phyloP scores from a whole-genome alignment of 2,329 filamentous ascomycete genomes.

The Phialophora verrucosa region DNA sequence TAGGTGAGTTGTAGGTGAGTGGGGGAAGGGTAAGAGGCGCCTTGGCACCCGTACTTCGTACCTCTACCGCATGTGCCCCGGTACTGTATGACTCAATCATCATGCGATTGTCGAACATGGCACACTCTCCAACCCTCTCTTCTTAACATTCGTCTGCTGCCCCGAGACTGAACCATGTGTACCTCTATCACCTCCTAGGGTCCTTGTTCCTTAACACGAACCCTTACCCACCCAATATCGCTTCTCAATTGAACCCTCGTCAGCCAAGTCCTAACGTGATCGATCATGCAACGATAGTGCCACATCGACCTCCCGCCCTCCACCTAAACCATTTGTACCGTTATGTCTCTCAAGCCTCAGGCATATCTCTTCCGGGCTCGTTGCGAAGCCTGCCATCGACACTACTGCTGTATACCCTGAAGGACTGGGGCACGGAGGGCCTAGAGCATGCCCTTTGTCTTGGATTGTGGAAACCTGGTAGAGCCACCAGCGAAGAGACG shows the following conservation, averaged over 20 bases:
- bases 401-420: not conserved
- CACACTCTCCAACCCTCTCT: not conserved
- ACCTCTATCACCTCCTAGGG: not conserved
- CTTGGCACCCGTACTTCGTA: not conserved
- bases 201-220: not conserved
- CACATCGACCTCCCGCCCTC: not conserved
- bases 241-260: not conserved
- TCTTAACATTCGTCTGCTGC: not conserved
- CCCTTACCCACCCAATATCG: not conserved
- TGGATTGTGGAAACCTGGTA: slow-evolving; percentile 21
- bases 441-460: slow-evolving; percentile 38
- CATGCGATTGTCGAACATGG: not conserved
- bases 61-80: not conserved
- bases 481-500: slow-evolving; percentile 33
- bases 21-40: not conserved
- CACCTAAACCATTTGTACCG: not conserved
- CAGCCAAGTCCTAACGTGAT: not conserved
- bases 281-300: not conserved
- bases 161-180: not conserved
- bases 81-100: slow-evolving; percentile 3
- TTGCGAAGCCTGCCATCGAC: not conserved
- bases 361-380: not conserved
- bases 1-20: not conserved
- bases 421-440: not conserved
- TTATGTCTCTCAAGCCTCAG: slow-evolving; percentile 2